Conservation (phyloP, 495 filamentous ascomycete genomes). For the Aspergillus funiculosus region DNA sequence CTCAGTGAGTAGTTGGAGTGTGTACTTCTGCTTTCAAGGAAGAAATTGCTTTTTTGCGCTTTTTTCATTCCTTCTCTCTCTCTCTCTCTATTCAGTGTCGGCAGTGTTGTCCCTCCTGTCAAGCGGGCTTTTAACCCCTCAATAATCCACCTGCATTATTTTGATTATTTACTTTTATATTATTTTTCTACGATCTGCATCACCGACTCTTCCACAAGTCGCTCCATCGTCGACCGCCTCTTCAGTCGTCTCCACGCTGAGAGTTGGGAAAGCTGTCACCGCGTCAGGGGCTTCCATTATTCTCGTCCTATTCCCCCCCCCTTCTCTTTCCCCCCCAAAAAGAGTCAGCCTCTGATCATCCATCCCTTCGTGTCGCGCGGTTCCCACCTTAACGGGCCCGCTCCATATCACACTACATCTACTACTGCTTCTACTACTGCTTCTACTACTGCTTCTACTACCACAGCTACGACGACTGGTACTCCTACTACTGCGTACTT, state of each 20-base stretch:
- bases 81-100: constrained; percentile 11
- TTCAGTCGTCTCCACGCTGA: constrained; percentile 39
- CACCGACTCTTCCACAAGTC: constrained; percentile 18
- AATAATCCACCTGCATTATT: constrained; percentile 21
- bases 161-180: constrained; percentile 12
- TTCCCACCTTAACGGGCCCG: constrained; percentile 35
- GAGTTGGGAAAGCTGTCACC: constrained; percentile 35
- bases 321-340: constrained; percentile 4
- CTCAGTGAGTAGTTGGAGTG: no score
- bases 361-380: constrained; percentile 24
- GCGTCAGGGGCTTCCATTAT: constrained; percentile 36
- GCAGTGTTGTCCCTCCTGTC: constrained; percentile 13
- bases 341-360: constrained; percentile 29
- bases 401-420: no score
- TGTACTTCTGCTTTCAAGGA: no score
- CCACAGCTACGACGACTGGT: no score
- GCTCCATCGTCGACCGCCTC: constrained; percentile 24
- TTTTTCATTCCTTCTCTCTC: no score
- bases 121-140: constrained; percentile 18
- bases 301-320: constrained; percentile 13
- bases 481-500: no score
- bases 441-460: no score
- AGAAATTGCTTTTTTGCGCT: constrained; percentile 8
- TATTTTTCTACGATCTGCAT: constrained; percentile 19
- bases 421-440: no score